These are phyloP conservation scores for Penicillium daleae DNA, from an alignment of 495 filamentous ascomycete species.

Conservation along the genomic window DNA sequence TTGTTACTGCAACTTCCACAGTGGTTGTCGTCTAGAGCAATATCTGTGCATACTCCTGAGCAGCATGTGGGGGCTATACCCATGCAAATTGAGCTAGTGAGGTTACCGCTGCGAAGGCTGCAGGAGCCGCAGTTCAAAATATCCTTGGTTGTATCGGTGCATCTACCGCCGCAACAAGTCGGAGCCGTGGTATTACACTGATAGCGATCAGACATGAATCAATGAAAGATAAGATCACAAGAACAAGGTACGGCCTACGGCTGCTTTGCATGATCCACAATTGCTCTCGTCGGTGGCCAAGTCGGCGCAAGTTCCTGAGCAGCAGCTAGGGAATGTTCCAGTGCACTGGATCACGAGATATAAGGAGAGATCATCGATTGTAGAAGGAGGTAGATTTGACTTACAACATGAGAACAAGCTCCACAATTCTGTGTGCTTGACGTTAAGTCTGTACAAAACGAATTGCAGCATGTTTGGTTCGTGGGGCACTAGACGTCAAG, in stretches of 20 bases:
- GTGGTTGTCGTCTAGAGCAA: conserved; percentile 11
- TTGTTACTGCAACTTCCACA: conserved; percentile 21
- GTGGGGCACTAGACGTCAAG: conserved; percentile 15
- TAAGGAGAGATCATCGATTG: neutral
- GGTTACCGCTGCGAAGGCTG: neutral
- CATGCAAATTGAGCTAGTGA: conserved; percentile 4
- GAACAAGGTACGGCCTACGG: neutral
- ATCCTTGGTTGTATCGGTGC: conserved; percentile 10
- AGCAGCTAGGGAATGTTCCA: conserved; percentile 24
- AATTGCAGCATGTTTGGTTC: conserved; percentile 25
- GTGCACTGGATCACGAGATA: conserved; percentile 25
- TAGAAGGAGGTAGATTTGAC: neutral
- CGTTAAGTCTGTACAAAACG: conserved; percentile 19
- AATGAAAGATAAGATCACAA: neutral
- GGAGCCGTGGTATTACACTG: conserved; percentile 6
- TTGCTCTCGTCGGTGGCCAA: conserved; percentile 8
- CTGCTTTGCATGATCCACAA: conserved; percentile 19
- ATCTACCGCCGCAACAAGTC: conserved; percentile 24
- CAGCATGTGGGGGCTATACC: conserved; percentile 25
- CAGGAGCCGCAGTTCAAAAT: conserved; percentile 20
- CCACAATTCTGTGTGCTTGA: conserved; percentile 21
- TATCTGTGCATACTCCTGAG: conserved; percentile 17
- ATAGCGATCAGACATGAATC: neutral
- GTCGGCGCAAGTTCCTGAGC: conserved; percentile 23
- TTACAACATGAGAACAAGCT: conserved; percentile 19